Percentiles rank a stretch among this genome's conserved stretches.
Evolutionary conservation across 116 monocot genomes (phyloP).

Genomic region (Dioscorea cayenensis): DNA sequence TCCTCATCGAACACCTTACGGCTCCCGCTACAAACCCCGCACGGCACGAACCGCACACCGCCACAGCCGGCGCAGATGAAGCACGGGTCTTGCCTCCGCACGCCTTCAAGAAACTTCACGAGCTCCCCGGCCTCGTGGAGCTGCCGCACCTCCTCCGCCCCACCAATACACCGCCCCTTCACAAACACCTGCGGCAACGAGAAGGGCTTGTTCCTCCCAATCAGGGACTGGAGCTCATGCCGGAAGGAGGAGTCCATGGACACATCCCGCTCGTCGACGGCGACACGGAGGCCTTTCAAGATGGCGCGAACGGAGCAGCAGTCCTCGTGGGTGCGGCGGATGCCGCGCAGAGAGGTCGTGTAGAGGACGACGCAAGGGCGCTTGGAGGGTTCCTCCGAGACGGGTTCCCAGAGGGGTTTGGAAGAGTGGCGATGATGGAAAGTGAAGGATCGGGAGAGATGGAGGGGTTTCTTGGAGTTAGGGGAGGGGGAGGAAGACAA

Average conservation of each 20-base stretch:
- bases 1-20: constrained; percentile 46
- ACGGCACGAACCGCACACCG: constrained; percentile 43
- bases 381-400: not conserved
- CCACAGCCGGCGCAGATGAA: constrained; percentile 39
- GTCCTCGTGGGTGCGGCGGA: constrained; percentile 32
- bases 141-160: constrained; percentile 42
- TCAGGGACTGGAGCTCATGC: constrained; percentile 24
- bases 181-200: constrained; percentile 44
- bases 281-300: constrained; percentile 16
- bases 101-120: constrained; percentile 30
- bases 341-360: constrained; percentile 28
- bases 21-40: constrained; percentile 36
- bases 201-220: constrained; percentile 8
- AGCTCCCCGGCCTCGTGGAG: constrained; percentile 45
- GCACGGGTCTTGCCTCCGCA: constrained; percentile 32
- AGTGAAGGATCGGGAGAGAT: not conserved
- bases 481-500: not conserved
- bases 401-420: not conserved
- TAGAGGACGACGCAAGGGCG: constrained; percentile 26
- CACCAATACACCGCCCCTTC: constrained; percentile 23
- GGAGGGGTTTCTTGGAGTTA: not conserved
- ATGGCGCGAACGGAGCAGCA: constrained; percentile 31
- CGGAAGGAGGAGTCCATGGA: constrained; percentile 29
- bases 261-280: constrained; percentile 35
- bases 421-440: not conserved